Evolutionary conservation across 1,284 basidiomycete species (phyloP), one percentile per base, ranked within the genome.

Genomic region (Cryptococcus sp.): DNA sequence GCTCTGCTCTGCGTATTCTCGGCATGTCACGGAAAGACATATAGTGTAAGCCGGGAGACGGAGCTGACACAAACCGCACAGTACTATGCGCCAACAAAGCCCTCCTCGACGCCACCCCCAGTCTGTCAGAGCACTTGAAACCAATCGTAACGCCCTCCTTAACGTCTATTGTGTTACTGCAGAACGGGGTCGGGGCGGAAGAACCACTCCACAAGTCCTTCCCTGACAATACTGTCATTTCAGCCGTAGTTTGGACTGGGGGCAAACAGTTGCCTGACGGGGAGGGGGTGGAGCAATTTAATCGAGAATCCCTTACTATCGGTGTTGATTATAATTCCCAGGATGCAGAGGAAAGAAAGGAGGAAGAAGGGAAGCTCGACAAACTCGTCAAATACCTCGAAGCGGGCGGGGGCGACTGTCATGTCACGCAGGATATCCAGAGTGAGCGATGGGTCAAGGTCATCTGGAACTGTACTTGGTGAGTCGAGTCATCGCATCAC

Each of bases 181-280:
- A 83, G 67, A 83, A 83, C 62, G 82, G 82, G 22, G 79, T 82
- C 5, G 81, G 80, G 6, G 79, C 79, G 52, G 82, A 82, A 67
- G 79, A 73, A 25, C 79, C 81, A 17, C 71, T 81, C 23, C 75
- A 79, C 58, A 59, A 62, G 2, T 69, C 69, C 19, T 79, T 82
- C 65, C 80, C 81, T 0, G 43, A 62, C 40, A 80, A 72, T 55
- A 79, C 78, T 7, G 71, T 81, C 54, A 77, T 82, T 42, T 81
- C 80, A 57, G 79, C 81, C 17, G 81, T 81, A 5, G 80, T 81
- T 13, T 81, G 69, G 78, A 80, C 73, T 17, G 81, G 75, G 64
- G 82, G 66, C 35, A 78, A 66, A 67, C 71, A 68, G 13, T 55
- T 77, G 0, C 61, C 64, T 8, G 20, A 58, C 5, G 53, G 63